phyloP scores from a whole-genome alignment of 257 asterid genomes.

The Eustoma russellianum region DNA sequence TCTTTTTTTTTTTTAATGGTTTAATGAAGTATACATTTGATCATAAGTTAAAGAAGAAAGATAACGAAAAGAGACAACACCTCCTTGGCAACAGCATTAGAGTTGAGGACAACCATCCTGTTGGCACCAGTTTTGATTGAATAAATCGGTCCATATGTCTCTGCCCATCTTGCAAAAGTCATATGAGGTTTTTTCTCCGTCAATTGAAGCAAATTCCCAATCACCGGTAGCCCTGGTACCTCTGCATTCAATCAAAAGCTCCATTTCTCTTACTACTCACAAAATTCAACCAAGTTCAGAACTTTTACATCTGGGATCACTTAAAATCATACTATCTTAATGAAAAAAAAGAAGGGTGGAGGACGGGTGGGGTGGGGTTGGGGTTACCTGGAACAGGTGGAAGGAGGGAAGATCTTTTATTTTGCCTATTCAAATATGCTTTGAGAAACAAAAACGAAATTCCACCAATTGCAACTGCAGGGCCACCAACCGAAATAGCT shows the following conservation, averaged over 20 bases:
- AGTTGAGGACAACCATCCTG: conserved; percentile 55
- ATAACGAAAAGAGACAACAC: conserved; percentile 12
- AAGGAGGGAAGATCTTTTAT: conserved; percentile 33
- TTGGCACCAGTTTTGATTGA: conserved; percentile 63
- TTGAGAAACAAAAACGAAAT: conserved; percentile 42
- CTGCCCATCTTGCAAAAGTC: conserved; percentile 73
- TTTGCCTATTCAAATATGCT: conserved; percentile 22
- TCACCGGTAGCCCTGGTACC: conserved; percentile 64
- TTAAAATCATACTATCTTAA: too few species aligned
- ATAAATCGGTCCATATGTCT: conserved; percentile 64
- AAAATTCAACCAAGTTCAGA: background rate
- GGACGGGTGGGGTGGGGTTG: too few species aligned
- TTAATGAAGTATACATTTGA: too few species aligned
- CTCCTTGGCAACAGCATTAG: conserved; percentile 69
- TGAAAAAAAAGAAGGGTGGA: too few species aligned
- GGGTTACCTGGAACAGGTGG: conserved; percentile 49
- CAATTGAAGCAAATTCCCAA: conserved; percentile 71
- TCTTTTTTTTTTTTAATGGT: too few species aligned
- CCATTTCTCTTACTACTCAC: conserved; percentile 2
- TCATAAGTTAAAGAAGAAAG: background rate
- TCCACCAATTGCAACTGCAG: conserved; percentile 54
- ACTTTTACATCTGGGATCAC: too few species aligned
- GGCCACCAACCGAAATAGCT: conserved; percentile 38
- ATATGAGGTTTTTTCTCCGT: conserved; percentile 81
- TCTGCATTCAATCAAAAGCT: conserved; percentile 42